Conservation (phyloP, 2,329 filamentous ascomycete species). For the Scorias spongiosa region DNA sequence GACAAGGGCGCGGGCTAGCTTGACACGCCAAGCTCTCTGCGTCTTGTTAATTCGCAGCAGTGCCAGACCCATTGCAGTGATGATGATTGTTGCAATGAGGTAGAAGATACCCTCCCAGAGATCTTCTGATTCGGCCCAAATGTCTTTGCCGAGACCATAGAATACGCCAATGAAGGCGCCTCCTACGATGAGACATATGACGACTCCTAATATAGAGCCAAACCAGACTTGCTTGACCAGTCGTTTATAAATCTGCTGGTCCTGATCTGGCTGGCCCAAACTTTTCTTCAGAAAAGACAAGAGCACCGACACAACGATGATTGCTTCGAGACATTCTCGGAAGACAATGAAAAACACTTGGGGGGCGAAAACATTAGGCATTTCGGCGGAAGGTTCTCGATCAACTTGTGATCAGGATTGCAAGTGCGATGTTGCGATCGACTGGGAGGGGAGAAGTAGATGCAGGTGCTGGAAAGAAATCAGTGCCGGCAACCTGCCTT, state of each 20-base stretch:
- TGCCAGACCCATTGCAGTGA: slow-evolving; percentile 65
- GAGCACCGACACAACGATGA: slow-evolving; percentile 75
- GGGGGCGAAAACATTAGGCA: not conserved
- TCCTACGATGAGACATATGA: slow-evolving; percentile 51
- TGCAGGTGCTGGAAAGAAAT: not conserved
- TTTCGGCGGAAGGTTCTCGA: not conserved
- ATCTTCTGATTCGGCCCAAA: slow-evolving; percentile 54
- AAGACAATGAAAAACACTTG: slow-evolving; percentile 79
- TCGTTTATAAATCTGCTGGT: slow-evolving; percentile 1
- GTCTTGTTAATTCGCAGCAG: slow-evolving; percentile 70
- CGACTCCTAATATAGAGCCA: slow-evolving; percentile 46
- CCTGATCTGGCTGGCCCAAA: slow-evolving; percentile 33
- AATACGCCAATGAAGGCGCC: slow-evolving; percentile 57
- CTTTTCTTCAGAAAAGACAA: slow-evolving; percentile 75
- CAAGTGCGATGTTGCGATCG: too few species aligned
- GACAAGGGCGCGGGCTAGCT: slow-evolving; percentile 58
- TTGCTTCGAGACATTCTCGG: slow-evolving; percentile 68
- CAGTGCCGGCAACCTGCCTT: too few species aligned
- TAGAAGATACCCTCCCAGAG: slow-evolving; percentile 71
- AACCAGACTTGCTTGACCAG: slow-evolving; percentile 45
- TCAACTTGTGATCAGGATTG: too few species aligned
- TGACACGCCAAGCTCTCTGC: slow-evolving; percentile 75
- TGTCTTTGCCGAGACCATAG: slow-evolving; percentile 52
- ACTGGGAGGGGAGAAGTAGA: not conserved
- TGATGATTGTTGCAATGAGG: slow-evolving; percentile 61